Conservation (phyloP, 495 filamentous ascomycete genomes). For the Letharia columbiana region DNA sequence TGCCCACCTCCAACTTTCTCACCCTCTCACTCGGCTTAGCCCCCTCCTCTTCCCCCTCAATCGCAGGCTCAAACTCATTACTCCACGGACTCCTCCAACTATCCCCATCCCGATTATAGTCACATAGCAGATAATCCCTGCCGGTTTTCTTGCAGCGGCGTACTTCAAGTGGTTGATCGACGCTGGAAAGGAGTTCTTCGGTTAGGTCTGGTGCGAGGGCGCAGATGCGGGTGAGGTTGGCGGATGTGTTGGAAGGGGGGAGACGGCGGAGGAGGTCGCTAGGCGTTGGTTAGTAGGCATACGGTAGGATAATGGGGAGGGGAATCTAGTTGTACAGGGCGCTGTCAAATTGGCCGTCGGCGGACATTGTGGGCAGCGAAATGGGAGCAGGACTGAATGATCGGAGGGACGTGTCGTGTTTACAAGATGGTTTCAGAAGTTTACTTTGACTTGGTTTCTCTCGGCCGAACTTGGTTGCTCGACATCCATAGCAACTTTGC, state of each 20-base stretch:
- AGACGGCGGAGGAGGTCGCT: slow-evolving; percentile 98
- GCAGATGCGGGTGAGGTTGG: slow-evolving; percentile 79
- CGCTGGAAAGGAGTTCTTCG: slow-evolving; percentile 94
- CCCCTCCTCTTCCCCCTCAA: slow-evolving; percentile 52
- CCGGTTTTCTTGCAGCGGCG: slow-evolving; percentile 78
- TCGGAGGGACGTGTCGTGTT: background rate
- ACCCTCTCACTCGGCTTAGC: slow-evolving; percentile 78
- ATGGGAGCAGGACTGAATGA: background rate
- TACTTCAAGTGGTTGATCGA: slow-evolving; percentile 87
- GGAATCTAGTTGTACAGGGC: slow-evolving; percentile 43
- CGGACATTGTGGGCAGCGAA: slow-evolving; percentile 36
- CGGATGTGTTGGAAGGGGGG: slow-evolving; percentile 80
- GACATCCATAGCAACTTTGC: background rate
- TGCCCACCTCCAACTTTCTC: slow-evolving; percentile 82
- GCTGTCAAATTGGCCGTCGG: slow-evolving; percentile 49
- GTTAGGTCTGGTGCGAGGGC: slow-evolving; percentile 79
- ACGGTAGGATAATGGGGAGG: slow-evolving; percentile 8
- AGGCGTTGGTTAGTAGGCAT: slow-evolving; percentile 13
- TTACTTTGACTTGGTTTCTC: background rate
- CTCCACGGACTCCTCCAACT: slow-evolving; percentile 95
- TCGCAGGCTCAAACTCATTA: slow-evolving; percentile 91
- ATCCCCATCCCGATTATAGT: slow-evolving; percentile 99
- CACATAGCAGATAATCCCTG: slow-evolving; percentile 94
- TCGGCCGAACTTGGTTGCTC: background rate
- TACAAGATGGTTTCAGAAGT: background rate